Conservation (phyloP, 1,284 basidiomycete species). For the Lignosus rhinocerotis region DNA sequence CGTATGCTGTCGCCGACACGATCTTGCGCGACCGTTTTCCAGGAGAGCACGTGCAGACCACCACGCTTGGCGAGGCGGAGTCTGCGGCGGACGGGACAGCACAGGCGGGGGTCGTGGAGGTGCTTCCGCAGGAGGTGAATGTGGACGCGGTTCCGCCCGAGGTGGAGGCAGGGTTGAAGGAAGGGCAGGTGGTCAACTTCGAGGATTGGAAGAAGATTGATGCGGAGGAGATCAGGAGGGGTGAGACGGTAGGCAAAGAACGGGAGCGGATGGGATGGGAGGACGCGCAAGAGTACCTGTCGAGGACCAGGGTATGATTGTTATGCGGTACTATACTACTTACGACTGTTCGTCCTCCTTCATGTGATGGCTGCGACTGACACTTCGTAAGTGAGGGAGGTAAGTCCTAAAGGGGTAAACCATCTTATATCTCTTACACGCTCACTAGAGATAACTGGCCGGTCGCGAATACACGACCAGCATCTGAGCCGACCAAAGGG, state of each 20-base stretch:
- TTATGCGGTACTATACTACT: neutral
- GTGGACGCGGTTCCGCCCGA: slow-evolving; percentile 50
- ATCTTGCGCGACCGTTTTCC: slow-evolving; percentile 59
- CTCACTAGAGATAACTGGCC: too few relatives aligned
- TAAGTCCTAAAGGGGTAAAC: too few relatives aligned
- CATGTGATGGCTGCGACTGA: neutral
- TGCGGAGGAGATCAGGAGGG: slow-evolving; percentile 63
- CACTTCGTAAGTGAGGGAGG: too few relatives aligned
- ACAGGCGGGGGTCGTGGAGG: slow-evolving; percentile 18
- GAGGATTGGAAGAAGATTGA: slow-evolving; percentile 71
- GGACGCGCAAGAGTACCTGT: slow-evolving; percentile 47
- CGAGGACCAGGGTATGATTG: neutral
- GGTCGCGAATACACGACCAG: too few relatives aligned
- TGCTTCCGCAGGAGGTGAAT: slow-evolving; percentile 51
- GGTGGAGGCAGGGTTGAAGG: slow-evolving; percentile 52
- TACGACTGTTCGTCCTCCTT: neutral
- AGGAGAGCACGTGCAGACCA: slow-evolving; percentile 15
- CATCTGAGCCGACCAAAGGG: too few relatives aligned
- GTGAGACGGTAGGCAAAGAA: slow-evolving; percentile 64
- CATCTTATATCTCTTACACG: too few relatives aligned
- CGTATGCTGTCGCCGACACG: slow-evolving; percentile 77
- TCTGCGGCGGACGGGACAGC: neutral
- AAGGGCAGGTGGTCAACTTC: slow-evolving; percentile 49
- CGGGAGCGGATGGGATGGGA: slow-evolving; percentile 72
- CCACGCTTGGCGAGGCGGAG: neutral